phyloP scores from a whole-genome alignment of 305 asterid genomes.

The Plantago coronopus region DNA sequence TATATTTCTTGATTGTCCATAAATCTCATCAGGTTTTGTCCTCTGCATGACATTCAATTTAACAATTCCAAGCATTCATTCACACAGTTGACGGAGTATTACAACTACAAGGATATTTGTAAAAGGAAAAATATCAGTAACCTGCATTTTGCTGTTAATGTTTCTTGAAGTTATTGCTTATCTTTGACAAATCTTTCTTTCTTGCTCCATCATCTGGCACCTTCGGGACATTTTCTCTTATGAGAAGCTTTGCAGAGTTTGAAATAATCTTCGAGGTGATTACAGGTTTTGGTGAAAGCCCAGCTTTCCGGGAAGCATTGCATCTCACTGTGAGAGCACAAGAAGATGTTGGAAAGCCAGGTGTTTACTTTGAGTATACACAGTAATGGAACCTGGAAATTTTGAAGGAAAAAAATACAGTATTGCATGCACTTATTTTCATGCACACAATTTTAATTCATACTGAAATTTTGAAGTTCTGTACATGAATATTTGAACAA shows the following conservation, averaged over 20 bases:
- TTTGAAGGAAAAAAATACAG: neutral
- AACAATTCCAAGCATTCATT: conserved; percentile 18
- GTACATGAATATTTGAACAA: no score
- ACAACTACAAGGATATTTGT: conserved; percentile 4
- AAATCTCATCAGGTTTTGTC: conserved; percentile 96
- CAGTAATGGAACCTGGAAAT: conserved; percentile 21
- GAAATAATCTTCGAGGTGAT: conserved; percentile 68
- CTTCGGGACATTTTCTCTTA: conserved; percentile 76
- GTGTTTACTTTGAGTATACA: conserved; percentile 20
- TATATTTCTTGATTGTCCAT: conserved; percentile 77
- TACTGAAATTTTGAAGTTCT: no score
- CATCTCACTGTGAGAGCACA: conserved; percentile 64
- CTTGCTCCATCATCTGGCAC: conserved; percentile 88
- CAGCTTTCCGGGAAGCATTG: conserved; percentile 92
- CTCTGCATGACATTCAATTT: conserved; percentile 59
- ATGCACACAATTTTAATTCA: no score
- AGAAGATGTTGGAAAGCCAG: no score
- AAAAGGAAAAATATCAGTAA: conserved; percentile 14
- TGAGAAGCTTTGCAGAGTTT: conserved; percentile 56
- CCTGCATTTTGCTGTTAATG: conserved; percentile 91
- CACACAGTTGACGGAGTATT: conserved; percentile 8
- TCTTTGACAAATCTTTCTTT: conserved; percentile 73
- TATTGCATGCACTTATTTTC: no score
- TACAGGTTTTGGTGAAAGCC: conserved; percentile 84
- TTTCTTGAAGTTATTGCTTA: conserved; percentile 86